Percentiles rank a stretch among this genome's conserved stretches.
Conservation (phyloP, 352 stramenopile genomes). For the Halophytophthora batemanensis region DNA sequence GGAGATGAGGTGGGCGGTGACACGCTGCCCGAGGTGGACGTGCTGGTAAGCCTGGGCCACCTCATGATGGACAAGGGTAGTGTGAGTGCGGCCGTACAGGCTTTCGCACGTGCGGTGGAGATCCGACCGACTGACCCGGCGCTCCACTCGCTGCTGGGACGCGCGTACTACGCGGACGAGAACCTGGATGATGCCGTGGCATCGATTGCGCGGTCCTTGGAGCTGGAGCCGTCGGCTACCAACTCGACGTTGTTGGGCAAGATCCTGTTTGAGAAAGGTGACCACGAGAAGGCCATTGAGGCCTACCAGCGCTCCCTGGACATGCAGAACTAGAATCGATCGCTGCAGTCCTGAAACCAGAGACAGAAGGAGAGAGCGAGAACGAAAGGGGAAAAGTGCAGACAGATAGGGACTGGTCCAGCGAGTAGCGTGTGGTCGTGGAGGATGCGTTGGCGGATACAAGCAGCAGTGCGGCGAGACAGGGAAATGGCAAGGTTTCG, state of each 20-base stretch:
- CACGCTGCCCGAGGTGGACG: conserved; percentile 75
- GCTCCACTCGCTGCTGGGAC: conserved; percentile 77
- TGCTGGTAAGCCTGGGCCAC: conserved; percentile 75
- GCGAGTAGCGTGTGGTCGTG: no score
- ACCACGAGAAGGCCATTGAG: conserved; percentile 83
- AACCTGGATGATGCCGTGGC: conserved; percentile 75
- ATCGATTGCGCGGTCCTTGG: conserved; percentile 60
- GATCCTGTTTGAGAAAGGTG: conserved; percentile 85
- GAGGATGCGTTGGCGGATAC: no score
- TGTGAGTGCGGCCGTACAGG: conserved; percentile 69
- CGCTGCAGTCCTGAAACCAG: no score
- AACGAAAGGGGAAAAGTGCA: no score
- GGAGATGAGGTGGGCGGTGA: conserved; percentile 69
- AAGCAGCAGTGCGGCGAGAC: no score
- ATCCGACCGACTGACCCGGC: conserved; percentile 69
- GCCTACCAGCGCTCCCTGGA: conserved; percentile 83
- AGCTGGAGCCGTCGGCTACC: conserved; percentile 72
- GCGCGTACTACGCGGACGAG: conserved; percentile 81
- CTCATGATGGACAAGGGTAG: conserved; percentile 85
- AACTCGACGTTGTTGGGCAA: conserved; percentile 85
- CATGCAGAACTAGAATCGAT: conserved; percentile 45
- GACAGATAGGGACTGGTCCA: no score
- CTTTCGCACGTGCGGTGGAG: conserved; percentile 80
- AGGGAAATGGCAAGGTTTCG: no score
- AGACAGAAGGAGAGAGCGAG: no score